Percentiles rank a stretch among this genome's conserved stretches.
Conservation (phyloP, 805 yeast species). For the Maudiozyma saulgeensis region DNA sequence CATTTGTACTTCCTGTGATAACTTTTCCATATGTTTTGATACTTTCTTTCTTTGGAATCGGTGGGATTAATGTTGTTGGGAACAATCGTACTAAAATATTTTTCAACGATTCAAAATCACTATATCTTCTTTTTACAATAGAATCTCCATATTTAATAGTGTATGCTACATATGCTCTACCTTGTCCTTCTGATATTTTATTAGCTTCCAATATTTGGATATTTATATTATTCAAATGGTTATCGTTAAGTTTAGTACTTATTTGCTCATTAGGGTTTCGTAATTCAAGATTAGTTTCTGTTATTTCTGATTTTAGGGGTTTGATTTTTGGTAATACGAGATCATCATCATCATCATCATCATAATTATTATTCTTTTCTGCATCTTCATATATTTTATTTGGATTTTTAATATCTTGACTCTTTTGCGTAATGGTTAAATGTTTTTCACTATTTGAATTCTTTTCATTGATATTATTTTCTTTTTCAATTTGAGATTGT, state of each 20-base stretch:
- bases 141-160: constrained; percentile 50
- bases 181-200: constrained; percentile 26
- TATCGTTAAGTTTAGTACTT: no score
- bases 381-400: constrained; percentile 6
- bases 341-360: constrained; percentile 2
- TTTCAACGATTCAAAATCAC: constrained; percentile 82
- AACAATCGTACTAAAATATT: constrained; percentile 59
- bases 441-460: background rate
- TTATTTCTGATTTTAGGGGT: background rate
- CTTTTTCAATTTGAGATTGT: background rate
- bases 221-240: background rate
- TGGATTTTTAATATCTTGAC: constrained; percentile 9
- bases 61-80: constrained; percentile 80
- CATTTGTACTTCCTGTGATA: constrained; percentile 18
- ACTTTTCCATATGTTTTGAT: constrained; percentile 27
- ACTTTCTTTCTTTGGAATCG: constrained; percentile 79
- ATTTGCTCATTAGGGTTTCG: no score
- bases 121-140: constrained; percentile 69
- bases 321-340: background rate
- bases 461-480: background rate
- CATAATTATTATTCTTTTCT: background rate
- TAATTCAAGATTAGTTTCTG: no score
- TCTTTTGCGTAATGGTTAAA: constrained; percentile 1
- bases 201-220: constrained; percentile 24
- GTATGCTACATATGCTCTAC: constrained; percentile 48